A percentile compares a stretch with the other conserved stretches of the same genome.
phyloP scores from a whole-genome alignment of 306 rosid species.

The Fragaria nilgerrensis region DNA sequence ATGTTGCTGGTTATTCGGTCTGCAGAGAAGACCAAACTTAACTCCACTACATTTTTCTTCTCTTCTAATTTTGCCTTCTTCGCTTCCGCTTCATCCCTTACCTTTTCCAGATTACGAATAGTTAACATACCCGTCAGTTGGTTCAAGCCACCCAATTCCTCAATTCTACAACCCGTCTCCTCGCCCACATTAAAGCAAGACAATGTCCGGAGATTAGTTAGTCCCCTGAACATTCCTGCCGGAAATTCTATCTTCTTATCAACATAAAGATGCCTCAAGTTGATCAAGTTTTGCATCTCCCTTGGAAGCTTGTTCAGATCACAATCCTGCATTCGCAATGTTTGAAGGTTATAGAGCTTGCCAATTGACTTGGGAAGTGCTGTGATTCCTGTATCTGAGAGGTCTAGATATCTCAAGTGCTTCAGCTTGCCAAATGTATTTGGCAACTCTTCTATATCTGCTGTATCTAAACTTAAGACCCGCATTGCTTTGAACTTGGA shows the following conservation, averaged over 20 bases:
- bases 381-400: neutral
- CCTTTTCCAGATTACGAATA: neutral
- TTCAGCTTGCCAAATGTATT: constrained; percentile 12
- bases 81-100: neutral
- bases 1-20: too few species aligned
- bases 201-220: neutral
- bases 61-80: neutral
- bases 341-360: constrained; percentile 5
- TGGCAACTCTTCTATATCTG: neutral
- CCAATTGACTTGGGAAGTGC: constrained; percentile 15
- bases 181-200: too few species aligned
- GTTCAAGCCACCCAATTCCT: neutral
- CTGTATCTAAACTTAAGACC: neutral
- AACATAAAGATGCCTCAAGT: neutral
- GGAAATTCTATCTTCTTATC: neutral
- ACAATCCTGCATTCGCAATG: neutral
- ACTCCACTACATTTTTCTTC: neutral
- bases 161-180: too few species aligned
- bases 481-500: neutral
- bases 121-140: neutral
- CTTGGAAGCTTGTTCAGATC: neutral
- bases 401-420: constrained; percentile 15
- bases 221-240: neutral
- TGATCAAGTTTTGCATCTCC: neutral
- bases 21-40: too few species aligned